phyloP scores from a whole-genome alignment of 2,329 filamentous ascomycete species.

The Neocucurbitaria cava region DNA sequence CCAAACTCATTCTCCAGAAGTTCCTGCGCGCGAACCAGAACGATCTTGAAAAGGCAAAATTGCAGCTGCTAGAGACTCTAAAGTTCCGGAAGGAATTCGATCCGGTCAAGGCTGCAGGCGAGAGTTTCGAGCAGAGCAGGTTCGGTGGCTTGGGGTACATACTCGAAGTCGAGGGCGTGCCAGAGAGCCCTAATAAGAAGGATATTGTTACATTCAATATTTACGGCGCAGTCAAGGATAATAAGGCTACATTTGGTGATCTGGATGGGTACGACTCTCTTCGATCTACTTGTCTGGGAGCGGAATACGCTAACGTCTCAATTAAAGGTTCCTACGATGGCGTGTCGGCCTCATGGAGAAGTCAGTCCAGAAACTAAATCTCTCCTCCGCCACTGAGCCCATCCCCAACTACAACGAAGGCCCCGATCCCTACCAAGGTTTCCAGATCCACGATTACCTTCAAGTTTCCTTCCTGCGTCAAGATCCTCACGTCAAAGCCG shows the following conservation, averaged over 20 bases:
- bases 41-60: slow-evolving; percentile 74
- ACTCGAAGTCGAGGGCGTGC: slow-evolving; percentile 68
- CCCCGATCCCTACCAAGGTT: slow-evolving; percentile 84
- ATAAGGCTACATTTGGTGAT: slow-evolving; percentile 81
- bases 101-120: slow-evolving; percentile 69
- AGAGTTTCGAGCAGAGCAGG: slow-evolving; percentile 69
- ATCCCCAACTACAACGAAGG: slow-evolving; percentile 72
- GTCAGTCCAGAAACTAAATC: slow-evolving; percentile 75
- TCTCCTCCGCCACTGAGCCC: slow-evolving; percentile 70
- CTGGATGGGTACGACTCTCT: slow-evolving; percentile 69
- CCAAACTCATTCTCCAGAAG: slow-evolving; percentile 87
- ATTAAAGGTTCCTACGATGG: slow-evolving; percentile 83
- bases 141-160: slow-evolving; percentile 84
- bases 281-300: neutral
- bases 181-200: slow-evolving; percentile 62
- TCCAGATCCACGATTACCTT: slow-evolving; percentile 93
- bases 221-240: slow-evolving; percentile 85
- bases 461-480: slow-evolving; percentile 85
- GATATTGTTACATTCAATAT: slow-evolving; percentile 89
- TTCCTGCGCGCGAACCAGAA: slow-evolving; percentile 89
- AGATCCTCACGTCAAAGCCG: slow-evolving; percentile 76
- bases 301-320: neutral
- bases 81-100: slow-evolving; percentile 82
- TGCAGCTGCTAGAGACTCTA: slow-evolving; percentile 80
- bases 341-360: slow-evolving; percentile 90